Percentiles rank a stretch among this genome's conserved stretches.
Conservation (phyloP, 371 early-diverging fungal species). For the Mortierella polycephala region DNA sequence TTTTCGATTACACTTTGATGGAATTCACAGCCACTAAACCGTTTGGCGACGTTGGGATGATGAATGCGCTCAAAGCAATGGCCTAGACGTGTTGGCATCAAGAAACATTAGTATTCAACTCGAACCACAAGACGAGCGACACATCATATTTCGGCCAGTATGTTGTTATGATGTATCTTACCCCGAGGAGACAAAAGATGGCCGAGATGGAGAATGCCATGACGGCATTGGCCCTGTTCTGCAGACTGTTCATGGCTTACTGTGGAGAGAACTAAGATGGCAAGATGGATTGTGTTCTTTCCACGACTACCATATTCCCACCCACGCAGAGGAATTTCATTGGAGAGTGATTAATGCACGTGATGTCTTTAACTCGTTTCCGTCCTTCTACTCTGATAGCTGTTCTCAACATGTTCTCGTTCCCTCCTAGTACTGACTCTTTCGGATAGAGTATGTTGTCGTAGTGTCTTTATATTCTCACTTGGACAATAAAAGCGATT, state of each 20-base stretch:
- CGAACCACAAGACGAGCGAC: too few relatives aligned
- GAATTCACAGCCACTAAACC: slow-evolving; percentile 61
- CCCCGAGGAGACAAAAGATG: slow-evolving; percentile 66
- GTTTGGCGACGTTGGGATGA: slow-evolving; percentile 50
- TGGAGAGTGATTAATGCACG: not conserved
- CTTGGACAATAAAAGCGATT: too few relatives aligned
- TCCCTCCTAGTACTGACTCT: too few relatives aligned
- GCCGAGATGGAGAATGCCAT: slow-evolving; percentile 77
- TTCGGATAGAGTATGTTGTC: too few relatives aligned
- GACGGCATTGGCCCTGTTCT: slow-evolving; percentile 73
- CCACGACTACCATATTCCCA: not conserved
- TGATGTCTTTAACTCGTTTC: too few relatives aligned
- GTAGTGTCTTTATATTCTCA: too few relatives aligned
- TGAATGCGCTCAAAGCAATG: slow-evolving; percentile 54
- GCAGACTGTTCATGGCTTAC: slow-evolving; percentile 63
- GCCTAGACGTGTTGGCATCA: slow-evolving; percentile 58
- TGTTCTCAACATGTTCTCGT: too few relatives aligned
- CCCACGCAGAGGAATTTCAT: not conserved
- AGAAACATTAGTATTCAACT: not conserved
- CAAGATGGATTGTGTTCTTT: not conserved
- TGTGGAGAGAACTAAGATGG: not conserved
- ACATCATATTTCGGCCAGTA: too few relatives aligned
- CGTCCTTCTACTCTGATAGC: too few relatives aligned
- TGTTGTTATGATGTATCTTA: slow-evolving; percentile 24
- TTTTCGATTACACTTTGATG: slow-evolving; percentile 62